Conservation (phyloP, 2,329 filamentous ascomycete genomes). For the Scolecobasidium constrictum region DNA sequence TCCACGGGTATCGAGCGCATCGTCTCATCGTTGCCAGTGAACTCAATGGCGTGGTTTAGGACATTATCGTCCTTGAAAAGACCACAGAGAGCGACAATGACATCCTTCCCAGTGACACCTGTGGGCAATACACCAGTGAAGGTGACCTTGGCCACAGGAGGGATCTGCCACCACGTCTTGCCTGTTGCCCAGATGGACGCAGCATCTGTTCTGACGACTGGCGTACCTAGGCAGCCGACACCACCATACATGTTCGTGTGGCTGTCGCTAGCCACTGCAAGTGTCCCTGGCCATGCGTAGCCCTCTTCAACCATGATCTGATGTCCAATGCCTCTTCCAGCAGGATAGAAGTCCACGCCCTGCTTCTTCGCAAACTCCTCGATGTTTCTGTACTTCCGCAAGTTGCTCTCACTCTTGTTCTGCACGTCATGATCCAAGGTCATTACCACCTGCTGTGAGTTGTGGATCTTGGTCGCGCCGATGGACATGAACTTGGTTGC, state of each 20-base stretch:
- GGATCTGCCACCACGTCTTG: conserved; percentile 80
- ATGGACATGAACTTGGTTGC: conserved; percentile 74
- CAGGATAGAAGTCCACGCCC: conserved; percentile 65
- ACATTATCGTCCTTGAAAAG: conserved; percentile 82
- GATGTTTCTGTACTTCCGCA: conserved; percentile 75
- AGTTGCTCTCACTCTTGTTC: conserved; percentile 65
- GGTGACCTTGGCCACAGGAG: conserved; percentile 70
- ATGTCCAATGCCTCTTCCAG: conserved; percentile 75
- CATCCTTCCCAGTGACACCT: conserved; percentile 86
- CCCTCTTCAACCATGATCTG: conserved; percentile 80
- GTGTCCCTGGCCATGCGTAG: conserved; percentile 73
- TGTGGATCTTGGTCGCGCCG: conserved; percentile 61
- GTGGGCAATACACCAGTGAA: conserved; percentile 63
- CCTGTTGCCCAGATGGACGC: conserved; percentile 77
- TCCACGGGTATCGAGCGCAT: conserved; percentile 63
- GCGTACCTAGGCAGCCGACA: conserved; percentile 62
- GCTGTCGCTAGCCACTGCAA: conserved; percentile 67
- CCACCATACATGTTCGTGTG: conserved; percentile 82
- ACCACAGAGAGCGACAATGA: conserved; percentile 80
- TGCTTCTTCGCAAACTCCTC: conserved; percentile 72
- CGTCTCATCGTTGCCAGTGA: conserved; percentile 69
- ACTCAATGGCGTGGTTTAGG: conserved; percentile 84
- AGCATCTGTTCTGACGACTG: conserved; percentile 79
- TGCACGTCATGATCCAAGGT: conserved; percentile 84
- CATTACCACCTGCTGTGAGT: conserved; percentile 67